A percentile compares a stretch with the other conserved stretches of the same genome.
phyloP scores from a whole-genome alignment of 164 flowering plant species.

The Dillenia suffruticosa region DNA sequence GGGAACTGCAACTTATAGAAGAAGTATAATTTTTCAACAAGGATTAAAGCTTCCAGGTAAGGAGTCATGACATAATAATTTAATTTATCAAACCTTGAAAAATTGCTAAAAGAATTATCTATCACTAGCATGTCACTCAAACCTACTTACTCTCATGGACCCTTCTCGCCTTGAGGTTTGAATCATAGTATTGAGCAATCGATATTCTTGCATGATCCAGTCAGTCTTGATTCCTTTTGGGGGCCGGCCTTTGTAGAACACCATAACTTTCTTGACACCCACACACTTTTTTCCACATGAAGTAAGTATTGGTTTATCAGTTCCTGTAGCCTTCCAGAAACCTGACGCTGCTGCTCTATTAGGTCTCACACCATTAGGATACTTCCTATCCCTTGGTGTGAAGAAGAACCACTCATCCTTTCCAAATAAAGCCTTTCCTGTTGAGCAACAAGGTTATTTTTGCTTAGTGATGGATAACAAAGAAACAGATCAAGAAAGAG shows the following conservation, averaged over 20 bases:
- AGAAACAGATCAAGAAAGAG: background rate
- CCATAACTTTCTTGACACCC: slow-evolving; percentile 57
- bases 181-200: slow-evolving; percentile 26
- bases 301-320: slow-evolving; percentile 42
- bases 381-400: slow-evolving; percentile 48
- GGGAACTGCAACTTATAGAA: too few species aligned
- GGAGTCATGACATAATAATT: too few species aligned
- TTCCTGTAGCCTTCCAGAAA: slow-evolving; percentile 51
- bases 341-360: slow-evolving; percentile 48
- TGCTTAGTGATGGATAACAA: background rate
- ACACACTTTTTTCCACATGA: slow-evolving; percentile 27
- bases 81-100: too few species aligned
- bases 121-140: too few species aligned
- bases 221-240: slow-evolving; percentile 38
- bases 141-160: slow-evolving; percentile 48
- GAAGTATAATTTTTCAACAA: too few species aligned
- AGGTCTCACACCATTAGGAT: slow-evolving; percentile 45
- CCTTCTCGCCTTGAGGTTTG: slow-evolving; percentile 25
- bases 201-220: slow-evolving; percentile 57
- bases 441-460: background rate
- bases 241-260: slow-evolving; percentile 38
- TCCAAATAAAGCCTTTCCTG: slow-evolving; percentile 46
- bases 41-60: too few species aligned
- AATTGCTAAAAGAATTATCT: too few species aligned
- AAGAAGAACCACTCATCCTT: slow-evolving; percentile 59